Base-by-base conservation (phyloP, 139 green algal genomes). In the Chlamydomonas applanata region DNA sequence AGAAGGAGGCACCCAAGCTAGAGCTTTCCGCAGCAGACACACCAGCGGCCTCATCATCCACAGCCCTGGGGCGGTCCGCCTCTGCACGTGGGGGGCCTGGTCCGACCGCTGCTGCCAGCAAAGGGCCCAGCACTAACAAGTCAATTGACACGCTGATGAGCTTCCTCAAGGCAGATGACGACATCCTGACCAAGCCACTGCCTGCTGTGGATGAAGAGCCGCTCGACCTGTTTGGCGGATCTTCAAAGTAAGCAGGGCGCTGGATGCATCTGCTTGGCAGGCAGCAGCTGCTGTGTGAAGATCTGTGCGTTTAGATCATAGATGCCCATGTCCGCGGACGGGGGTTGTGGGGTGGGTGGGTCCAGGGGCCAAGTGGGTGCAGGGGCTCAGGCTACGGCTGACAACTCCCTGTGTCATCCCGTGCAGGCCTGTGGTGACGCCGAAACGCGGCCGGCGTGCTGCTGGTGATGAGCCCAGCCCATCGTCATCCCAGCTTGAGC, bases 101-200 rank as follows among this genome's bases (percentile, higher is more conserved):
- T 4, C 4, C 25, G 59, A 36, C n/a, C 16, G 24, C 59, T n/a
- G 59, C 59, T 34, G 59, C n/a, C 22, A 30, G n/a, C 16, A 35
- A 7, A 34, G 11, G 24, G 2, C 32, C 40, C 16, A 27, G 17
- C 59, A 66, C n/a, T 19, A 30, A 29, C 5, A 49, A 65, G 69
- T 74, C 69, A 33, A 19, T 74, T 27, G 69, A 74, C 27, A 29
- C 29, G 2, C 25, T 74, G n/a, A 52, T 20, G n/a, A 74, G 49
- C 44, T 46, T 74, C n/a, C 25, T 74, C 5, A 74, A 65, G 25
- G 69, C 53, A 25, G 53, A 69, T 27, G 59, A 66, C 16, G 62
- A 69, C 25, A 69, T 69, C 33, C 20, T 69, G 33, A 32, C 11
- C 33, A 49, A 52, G 62, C 62, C 62, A 33, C 34, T 69, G 62